phyloP scores from a whole-genome alignment of 345 rosid genomes.

The Passiflora organensis region DNA sequence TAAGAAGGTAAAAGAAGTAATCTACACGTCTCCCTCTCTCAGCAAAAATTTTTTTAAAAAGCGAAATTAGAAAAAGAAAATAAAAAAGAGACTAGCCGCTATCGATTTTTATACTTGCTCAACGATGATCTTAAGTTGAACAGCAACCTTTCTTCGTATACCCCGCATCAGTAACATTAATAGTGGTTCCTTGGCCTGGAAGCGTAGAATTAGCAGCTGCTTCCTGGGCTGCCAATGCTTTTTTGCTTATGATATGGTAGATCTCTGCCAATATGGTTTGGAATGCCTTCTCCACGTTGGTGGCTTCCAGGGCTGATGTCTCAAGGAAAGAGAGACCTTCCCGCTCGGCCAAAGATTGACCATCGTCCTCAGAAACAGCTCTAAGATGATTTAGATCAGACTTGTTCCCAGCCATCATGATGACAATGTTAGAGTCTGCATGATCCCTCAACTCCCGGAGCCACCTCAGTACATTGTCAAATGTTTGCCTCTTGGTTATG shows the following conservation, averaged over 20 bases:
- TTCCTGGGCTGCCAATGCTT: slow-evolving; percentile 31
- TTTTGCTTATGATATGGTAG: slow-evolving; percentile 27
- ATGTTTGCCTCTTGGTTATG: slow-evolving; percentile 30
- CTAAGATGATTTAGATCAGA: slow-evolving; percentile 28
- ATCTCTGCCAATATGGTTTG: slow-evolving; percentile 28
- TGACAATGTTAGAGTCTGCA: slow-evolving; percentile 30
- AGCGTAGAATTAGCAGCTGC: slow-evolving; percentile 23
- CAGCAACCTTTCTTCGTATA: slow-evolving; percentile 21
- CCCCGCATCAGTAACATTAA: slow-evolving; percentile 19
- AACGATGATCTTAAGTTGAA: slow-evolving; percentile 8
- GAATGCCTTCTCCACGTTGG: slow-evolving; percentile 29
- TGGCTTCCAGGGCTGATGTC: too few relatives aligned
- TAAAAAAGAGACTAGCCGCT: slow-evolving; percentile 2
- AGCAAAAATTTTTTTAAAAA: too few relatives aligned
- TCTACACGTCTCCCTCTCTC: slow-evolving; percentile 23
- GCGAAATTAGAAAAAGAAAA: slow-evolving; percentile 5
- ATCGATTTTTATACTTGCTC: background rate
- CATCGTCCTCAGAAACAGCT: slow-evolving; percentile 22
- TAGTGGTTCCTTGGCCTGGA: slow-evolving; percentile 29
- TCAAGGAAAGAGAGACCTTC: slow-evolving; percentile 29
- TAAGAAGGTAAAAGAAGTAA: slow-evolving; percentile 9
- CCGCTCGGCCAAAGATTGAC: slow-evolving; percentile 25
- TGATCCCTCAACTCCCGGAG: slow-evolving; percentile 29
- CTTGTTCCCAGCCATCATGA: slow-evolving; percentile 34
- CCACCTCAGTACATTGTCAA: slow-evolving; percentile 29